Evolutionary conservation across 1,139 yeast genomes (phyloP).

Genomic region (Arxiozyma heterogenica): DNA sequence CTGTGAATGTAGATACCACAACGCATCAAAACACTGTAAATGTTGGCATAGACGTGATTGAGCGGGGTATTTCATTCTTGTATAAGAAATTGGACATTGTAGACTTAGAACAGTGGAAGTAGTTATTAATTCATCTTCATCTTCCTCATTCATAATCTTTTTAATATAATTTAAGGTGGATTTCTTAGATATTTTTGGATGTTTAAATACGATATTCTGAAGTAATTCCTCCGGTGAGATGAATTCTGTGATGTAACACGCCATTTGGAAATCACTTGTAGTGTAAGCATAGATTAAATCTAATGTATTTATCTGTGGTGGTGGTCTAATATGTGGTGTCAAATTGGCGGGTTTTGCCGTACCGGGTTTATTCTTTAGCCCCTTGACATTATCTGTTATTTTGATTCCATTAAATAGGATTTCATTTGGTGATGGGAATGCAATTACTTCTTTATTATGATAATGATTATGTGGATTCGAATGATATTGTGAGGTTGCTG

Average conservation of each 20-base stretch:
- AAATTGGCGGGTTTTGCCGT: conserved; percentile 58
- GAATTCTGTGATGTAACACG: conserved; percentile 41
- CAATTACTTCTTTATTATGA: conserved; percentile 34
- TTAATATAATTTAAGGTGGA: conserved; percentile 37
- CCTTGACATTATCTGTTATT: conserved; percentile 44
- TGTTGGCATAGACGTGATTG: conserved; percentile 50
- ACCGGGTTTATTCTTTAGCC: conserved; percentile 52
- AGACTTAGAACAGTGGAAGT: conserved; percentile 44
- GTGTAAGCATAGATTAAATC: conserved; percentile 44
- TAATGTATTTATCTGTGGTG: conserved; percentile 33
- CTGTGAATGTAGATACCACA: conserved; percentile 47
- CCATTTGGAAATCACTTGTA: conserved; percentile 35
- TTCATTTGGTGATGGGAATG: conserved; percentile 52
- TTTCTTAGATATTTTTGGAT: conserved; percentile 37
- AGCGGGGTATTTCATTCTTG: conserved; percentile 47
- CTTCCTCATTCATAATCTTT: conserved; percentile 31
- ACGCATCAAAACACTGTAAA: conserved; percentile 57
- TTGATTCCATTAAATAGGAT: conserved; percentile 41
- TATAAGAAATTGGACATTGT: conserved; percentile 52
- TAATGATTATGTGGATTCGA: conserved; percentile 1
- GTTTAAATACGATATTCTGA: conserved; percentile 22
- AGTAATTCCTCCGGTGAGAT: conserved; percentile 34
- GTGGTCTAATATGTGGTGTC: conserved; percentile 34
- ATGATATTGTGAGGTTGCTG: conserved; percentile 22
- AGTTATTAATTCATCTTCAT: conserved; percentile 47